A percentile compares a stretch with the other conserved stretches of the same genome.
Conservation (phyloP, 2,329 filamentous ascomycete genomes). For the Myriosclerotinia curreyana region DNA sequence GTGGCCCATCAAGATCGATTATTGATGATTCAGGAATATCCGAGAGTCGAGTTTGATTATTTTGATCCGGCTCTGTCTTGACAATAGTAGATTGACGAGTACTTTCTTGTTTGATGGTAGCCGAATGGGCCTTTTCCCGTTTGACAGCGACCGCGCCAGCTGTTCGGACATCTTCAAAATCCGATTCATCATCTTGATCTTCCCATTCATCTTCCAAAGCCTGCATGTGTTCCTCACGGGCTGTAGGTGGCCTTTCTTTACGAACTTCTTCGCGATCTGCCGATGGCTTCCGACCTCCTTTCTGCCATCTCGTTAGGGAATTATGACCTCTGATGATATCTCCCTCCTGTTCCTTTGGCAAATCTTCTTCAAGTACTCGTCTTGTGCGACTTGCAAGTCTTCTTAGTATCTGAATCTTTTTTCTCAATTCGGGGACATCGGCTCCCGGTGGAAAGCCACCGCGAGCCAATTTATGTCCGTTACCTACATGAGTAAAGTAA, state of each 20-base stretch:
- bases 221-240: background rate
- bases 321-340: background rate
- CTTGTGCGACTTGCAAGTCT: background rate
- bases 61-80: background rate
- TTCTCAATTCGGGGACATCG: background rate
- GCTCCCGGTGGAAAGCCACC: background rate
- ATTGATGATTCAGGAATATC: background rate
- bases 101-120: background rate
- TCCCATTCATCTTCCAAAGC: background rate
- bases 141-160: background rate
- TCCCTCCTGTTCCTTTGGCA: background rate
- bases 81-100: background rate
- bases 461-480: background rate
- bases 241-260: background rate
- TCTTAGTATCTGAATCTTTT: background rate
- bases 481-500: background rate
- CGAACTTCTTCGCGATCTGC: background rate
- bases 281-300: background rate
- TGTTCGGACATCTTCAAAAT: background rate
- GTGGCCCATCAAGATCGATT: background rate
- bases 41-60: background rate
- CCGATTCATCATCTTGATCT: background rate
- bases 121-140: background rate
- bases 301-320: background rate
- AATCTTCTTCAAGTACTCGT: background rate